These are phyloP conservation scores for Chrysanthemum makinoi DNA, from an alignment of 129 eudicot genomes.

Conservation along the genomic window DNA sequence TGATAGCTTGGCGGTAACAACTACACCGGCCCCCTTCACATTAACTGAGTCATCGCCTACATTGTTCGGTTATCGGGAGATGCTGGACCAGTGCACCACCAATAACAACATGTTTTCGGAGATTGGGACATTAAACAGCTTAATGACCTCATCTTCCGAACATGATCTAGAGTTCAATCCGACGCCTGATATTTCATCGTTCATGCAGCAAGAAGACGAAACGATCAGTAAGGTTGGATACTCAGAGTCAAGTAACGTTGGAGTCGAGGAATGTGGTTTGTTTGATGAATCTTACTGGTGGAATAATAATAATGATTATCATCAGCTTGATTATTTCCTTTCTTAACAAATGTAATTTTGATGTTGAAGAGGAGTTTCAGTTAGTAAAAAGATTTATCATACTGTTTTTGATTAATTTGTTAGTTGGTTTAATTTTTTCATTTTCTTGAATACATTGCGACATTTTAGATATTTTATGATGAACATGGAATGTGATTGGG, in stretches of 20 bases:
- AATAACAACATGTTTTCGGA: conserved; percentile 11
- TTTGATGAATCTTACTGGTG: conserved; percentile 21
- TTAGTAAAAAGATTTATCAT: neutral
- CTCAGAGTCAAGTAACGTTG: neutral
- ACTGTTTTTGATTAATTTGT: neutral
- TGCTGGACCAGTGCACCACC: neutral
- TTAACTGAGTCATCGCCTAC: neutral
- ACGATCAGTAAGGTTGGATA: neutral
- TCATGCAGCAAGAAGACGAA: neutral
- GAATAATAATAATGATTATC: neutral
- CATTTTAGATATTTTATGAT: no score
- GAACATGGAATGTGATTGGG: no score
- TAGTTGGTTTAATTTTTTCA: no score
- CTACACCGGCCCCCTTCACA: neutral
- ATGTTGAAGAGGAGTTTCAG: neutral
- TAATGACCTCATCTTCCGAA: conserved; percentile 19
- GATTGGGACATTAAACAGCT: conserved; percentile 2
- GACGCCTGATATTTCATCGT: neutral
- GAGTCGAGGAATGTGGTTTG: conserved; percentile 16
- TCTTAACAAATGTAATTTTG: neutral
- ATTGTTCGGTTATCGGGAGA: neutral
- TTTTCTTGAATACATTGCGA: no score
- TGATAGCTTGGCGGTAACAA: no score
- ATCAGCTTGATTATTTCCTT: conserved; percentile 12
- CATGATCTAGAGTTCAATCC: neutral